Evolutionary conservation across 768 basidiomycete genomes (phyloP).

Genomic region (Udeniomyces megalosporus): DNA sequence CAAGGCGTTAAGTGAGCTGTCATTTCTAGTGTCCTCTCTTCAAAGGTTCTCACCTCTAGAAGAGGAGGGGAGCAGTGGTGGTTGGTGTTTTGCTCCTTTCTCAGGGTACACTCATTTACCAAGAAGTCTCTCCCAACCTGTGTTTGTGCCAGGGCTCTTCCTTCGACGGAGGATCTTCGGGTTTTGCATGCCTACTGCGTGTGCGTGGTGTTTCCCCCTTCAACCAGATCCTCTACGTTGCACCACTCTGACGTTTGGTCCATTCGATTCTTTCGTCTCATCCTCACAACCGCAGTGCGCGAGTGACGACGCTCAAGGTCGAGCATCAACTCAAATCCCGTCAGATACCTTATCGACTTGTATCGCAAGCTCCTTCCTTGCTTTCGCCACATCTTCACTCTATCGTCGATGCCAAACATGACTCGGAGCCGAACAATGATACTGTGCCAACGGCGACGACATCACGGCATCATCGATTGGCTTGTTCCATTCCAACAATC

Average conservation of each 20-base stretch:
- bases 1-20: too few species aligned
- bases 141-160: not conserved
- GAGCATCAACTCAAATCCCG: slow-evolving; percentile 73
- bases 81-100: too few species aligned
- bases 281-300: slow-evolving; percentile 40
- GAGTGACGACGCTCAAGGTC: slow-evolving; percentile 75
- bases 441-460: too few species aligned
- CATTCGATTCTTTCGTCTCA: not conserved
- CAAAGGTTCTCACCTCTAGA: too few species aligned
- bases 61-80: too few species aligned
- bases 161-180: not conserved
- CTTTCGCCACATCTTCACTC: not conserved
- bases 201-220: not conserved
- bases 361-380: too few species aligned
- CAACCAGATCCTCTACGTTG: not conserved
- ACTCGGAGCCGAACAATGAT: too few species aligned
- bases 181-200: not conserved
- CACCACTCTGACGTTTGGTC: not conserved
- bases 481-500: slow-evolving; percentile 50
- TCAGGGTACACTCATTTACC: too few species aligned
- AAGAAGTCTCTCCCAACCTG: not conserved
- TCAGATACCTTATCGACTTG: slow-evolving; percentile 59
- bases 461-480: not conserved
- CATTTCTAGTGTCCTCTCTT: too few species aligned
- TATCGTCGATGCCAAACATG: too few species aligned